Evolutionary conservation across 306 rosid genomes (phyloP), one percentile per base, ranked within the genome.

Genomic region (Sphenostylis stenocarpa): DNA sequence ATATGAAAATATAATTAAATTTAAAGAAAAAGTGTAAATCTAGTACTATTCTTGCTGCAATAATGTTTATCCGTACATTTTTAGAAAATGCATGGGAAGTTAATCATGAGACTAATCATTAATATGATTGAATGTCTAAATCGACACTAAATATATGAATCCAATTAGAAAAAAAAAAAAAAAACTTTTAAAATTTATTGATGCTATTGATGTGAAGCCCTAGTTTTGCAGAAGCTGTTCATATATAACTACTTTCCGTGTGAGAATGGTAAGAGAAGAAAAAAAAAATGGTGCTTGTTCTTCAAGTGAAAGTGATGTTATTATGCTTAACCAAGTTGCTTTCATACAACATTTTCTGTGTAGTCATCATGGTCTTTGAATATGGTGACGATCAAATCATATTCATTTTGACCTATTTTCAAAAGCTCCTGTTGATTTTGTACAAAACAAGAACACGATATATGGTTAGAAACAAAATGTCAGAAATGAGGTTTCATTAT

Each of bases 291-390:
- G 49, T 67, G 81, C 83, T 77, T 69, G 16, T 60, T 48, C 47
- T 48, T 12, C 58, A 49, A 73, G 80, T 43, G 85, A 87, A 67
- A 75, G 78, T 19, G 81, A 77, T 61, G 49, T 69, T 44, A 64
- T 66, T 53, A 21, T 21, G 58, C 60, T 63, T 38, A 71, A 55
- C 24, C 33, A 15, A 10, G 77, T 84, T 77, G 48, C 72, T 67
- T 84, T 81, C 83, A 76, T 71, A 81, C 66, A 51, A 73, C 68
- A 31, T 78, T 76, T 77, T 72, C 65, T 15, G 28, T 43, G 20
- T 33, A 12, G 39, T 66, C 53, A 85, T 85, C 76, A 85, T 85
- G 51, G 29, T 67, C 44, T 76, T 80, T 76, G 84, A 75, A 64
- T 36, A 80, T 39, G 36, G 15, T 24, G 45, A 44, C 56, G 34